Evolutionary conservation across 306 rosid genomes (phyloP), one percentile per base, ranked within the genome.

Genomic region (Acacia confusa): DNA sequence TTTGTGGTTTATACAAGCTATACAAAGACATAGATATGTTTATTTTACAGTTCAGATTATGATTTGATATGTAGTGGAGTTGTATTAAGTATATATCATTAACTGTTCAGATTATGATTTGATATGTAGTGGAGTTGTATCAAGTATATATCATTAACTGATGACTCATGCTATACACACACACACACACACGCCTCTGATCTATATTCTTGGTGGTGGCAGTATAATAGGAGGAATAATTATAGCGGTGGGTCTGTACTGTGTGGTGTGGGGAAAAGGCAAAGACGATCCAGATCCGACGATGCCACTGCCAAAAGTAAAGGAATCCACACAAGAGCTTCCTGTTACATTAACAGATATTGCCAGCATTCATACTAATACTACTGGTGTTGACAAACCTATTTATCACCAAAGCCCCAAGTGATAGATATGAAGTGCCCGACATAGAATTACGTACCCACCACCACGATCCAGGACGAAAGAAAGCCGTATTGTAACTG

Each of bases 241-340:
- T 55, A 92, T 94, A n/a, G 91, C 90, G 66, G 11, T 87, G 27
- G 97, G 97, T 45, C 92, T 91, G 6, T 94, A 94, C 69, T 74
- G 84, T 28, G 97, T 94, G 50, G 92, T 92, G 78, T 94, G 97
- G 98, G 97, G 98, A 15, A 94, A 92, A 87, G 79, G 83, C 75
- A 91, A 92, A 83, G 98, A 92, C 69, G 50, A 86, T 9, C 25
- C 84, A 7, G 27, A 45, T 11, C 48, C 74, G 63, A 44, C 74
- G 57, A 44, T 71, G n/a, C 47, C 64, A 64, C 28, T 83, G 22
- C 0, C 72, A 64, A 44, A 82, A 69, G 22, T 73, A 7, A 81
- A 77, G 79, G 87, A 81, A 48, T 65, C 24, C 10, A 30, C 67
- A 10, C 79, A 72, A 45, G 53, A 85, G 70, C 75, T 82, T 2